Conservation (phyloP, 306 rosid genomes). For the Medicago ruthenica region DNA sequence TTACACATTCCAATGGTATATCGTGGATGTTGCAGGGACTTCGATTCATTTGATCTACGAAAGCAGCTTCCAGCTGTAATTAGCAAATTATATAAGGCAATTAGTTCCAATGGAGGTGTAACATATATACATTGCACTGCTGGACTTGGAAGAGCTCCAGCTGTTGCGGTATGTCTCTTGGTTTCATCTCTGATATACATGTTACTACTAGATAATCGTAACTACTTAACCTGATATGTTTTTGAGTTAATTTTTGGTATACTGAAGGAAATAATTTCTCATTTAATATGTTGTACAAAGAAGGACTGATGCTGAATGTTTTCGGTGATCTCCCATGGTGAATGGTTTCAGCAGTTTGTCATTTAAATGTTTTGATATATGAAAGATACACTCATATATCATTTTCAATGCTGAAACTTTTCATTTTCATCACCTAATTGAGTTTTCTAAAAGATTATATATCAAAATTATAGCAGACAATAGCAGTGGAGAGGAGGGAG, state of each 20-base stretch:
- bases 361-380: too few relatives aligned
- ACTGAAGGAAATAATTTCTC: constrained; percentile 24
- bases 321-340: too few relatives aligned
- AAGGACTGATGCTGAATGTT: too few relatives aligned
- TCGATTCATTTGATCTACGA: constrained; percentile 85
- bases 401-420: too few relatives aligned
- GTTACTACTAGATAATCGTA: constrained; percentile 2
- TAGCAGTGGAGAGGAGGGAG: too few relatives aligned
- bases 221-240: constrained; percentile 20
- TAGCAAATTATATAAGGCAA: constrained; percentile 76
- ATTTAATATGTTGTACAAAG: too few relatives aligned
- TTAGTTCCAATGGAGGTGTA: constrained; percentile 83
- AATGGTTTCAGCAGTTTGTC: too few relatives aligned
- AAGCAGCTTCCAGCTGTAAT: constrained; percentile 79
- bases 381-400: too few relatives aligned
- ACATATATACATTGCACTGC: constrained; percentile 97
- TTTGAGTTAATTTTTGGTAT: constrained; percentile 14
- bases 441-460: too few relatives aligned
- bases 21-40: constrained; percentile 72
- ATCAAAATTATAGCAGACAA: too few relatives aligned
- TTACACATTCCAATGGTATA: constrained; percentile 20
- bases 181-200: constrained; percentile 30
- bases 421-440: too few relatives aligned
- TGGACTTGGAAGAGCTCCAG: constrained; percentile 99
- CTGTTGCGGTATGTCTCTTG: constrained; percentile 67